Percentiles rank a stretch among this genome's conserved stretches.
Conservation (phyloP, 345 rosid genomes). For the Geranium brycei region DNA sequence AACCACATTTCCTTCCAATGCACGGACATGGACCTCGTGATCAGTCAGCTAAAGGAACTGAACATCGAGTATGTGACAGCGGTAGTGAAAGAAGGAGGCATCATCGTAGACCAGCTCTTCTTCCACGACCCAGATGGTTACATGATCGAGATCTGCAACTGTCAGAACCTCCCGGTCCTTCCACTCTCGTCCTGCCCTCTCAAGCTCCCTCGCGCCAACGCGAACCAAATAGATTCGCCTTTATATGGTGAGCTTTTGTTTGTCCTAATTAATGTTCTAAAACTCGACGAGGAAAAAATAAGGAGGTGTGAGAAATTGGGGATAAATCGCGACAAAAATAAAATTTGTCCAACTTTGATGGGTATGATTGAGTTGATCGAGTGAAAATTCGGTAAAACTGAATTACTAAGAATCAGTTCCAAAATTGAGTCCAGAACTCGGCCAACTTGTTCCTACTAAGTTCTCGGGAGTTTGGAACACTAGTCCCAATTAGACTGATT, state of each 20-base stretch:
- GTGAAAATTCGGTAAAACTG: too few species aligned
- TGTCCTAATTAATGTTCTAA: too few species aligned
- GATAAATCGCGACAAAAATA: too few species aligned
- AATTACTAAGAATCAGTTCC: too few species aligned
- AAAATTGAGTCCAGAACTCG: too few species aligned
- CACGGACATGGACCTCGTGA: constrained; percentile 25
- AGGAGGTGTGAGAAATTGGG: too few species aligned
- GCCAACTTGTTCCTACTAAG: too few species aligned
- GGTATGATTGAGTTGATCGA: too few species aligned
- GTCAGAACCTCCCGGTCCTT: constrained; percentile 33
- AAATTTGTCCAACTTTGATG: too few species aligned
- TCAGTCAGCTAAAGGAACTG: constrained; percentile 21
- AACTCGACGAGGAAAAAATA: too few species aligned
- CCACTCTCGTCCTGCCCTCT: constrained; percentile 38
- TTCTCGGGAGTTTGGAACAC: too few species aligned
- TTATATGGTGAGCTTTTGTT: constrained; percentile 11
- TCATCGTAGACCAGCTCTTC: constrained; percentile 37
- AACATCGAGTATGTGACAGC: constrained; percentile 31
- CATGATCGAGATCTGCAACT: constrained; percentile 26
- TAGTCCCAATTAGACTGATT: not conserved
- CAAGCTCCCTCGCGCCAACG: constrained; percentile 19
- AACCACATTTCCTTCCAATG: constrained; percentile 42
- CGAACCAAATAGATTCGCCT: not conserved
- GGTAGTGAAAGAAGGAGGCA: constrained; percentile 32
- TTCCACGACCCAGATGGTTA: constrained; percentile 44